phyloP scores from a whole-genome alignment of 108 stramenopile genomes.

The Cyclotella cryptica region DNA sequence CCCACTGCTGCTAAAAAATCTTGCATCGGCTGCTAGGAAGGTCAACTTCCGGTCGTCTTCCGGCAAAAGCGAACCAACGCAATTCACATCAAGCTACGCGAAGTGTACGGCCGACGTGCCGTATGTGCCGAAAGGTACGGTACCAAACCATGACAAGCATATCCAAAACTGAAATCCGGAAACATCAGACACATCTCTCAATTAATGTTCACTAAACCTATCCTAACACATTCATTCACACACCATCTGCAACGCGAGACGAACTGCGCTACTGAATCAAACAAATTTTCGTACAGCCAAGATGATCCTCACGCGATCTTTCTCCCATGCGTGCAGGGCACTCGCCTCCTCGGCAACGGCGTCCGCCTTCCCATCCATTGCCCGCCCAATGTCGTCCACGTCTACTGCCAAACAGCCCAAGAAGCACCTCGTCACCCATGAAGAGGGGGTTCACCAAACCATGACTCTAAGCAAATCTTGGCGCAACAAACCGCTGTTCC shows the following conservation, averaged over 20 bases:
- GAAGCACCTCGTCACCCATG: conserved; percentile 54
- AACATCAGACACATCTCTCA: no score
- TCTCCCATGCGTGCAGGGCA: conserved; percentile 31
- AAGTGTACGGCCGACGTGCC: background rate
- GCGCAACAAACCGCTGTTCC: conserved; percentile 94
- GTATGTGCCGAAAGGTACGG: background rate
- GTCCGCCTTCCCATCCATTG: background rate
- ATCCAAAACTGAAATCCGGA: no score
- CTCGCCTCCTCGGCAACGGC: conserved; percentile 17
- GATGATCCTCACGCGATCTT: conserved; percentile 26
- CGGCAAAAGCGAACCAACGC: no score
- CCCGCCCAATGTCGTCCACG: conserved; percentile 28
- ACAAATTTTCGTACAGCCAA: no score
- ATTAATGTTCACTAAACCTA: no score
- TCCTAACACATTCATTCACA: no score
- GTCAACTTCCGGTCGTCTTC: no score
- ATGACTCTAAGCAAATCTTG: conserved; percentile 83
- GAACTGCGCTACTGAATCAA: no score
- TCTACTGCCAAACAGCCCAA: conserved; percentile 30
- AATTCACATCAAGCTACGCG: background rate
- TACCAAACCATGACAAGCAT: background rate
- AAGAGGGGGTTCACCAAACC: conserved; percentile 86
- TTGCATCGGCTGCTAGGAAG: no score
- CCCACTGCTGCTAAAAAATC: no score
- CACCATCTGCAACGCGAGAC: no score